Conservation (phyloP, 305 asterid genomes). For the Rubia peregrina region DNA sequence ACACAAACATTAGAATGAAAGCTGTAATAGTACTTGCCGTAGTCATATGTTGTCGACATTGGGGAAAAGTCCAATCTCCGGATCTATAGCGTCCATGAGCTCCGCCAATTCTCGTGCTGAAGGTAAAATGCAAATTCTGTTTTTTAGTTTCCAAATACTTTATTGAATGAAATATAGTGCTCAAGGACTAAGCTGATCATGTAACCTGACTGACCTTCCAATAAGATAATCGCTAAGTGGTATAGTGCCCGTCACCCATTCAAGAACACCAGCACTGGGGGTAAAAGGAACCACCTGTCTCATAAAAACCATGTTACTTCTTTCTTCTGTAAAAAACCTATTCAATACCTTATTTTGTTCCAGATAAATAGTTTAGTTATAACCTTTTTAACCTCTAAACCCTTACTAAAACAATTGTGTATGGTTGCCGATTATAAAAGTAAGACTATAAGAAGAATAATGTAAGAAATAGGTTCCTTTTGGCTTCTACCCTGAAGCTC, state of each 20-base stretch:
- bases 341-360: background rate
- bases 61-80: conserved; percentile 84
- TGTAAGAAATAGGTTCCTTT: background rate
- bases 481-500: background rate
- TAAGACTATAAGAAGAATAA: background rate
- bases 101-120: conserved; percentile 88
- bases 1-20: conserved; percentile 16
- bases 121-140: conserved; percentile 16
- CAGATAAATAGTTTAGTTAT: background rate
- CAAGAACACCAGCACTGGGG: conserved; percentile 99
- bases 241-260: conserved; percentile 97
- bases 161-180: conserved; percentile 14
- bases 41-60: conserved; percentile 87
- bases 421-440: background rate
- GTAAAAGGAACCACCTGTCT: conserved; percentile 92
- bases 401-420: background rate
- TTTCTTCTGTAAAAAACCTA: background rate
- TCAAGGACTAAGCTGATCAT: conserved; percentile 16
- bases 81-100: conserved; percentile 94
- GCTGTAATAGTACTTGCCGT: conserved; percentile 38
- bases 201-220: conserved; percentile 61
- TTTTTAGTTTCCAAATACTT: conserved; percentile 19
- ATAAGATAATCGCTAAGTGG: conserved; percentile 94
- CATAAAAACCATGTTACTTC: conserved; percentile 11
- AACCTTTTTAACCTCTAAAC: background rate